Conservation (phyloP, 1,139 yeast genomes). For the Yamadazyma siamensis region DNA sequence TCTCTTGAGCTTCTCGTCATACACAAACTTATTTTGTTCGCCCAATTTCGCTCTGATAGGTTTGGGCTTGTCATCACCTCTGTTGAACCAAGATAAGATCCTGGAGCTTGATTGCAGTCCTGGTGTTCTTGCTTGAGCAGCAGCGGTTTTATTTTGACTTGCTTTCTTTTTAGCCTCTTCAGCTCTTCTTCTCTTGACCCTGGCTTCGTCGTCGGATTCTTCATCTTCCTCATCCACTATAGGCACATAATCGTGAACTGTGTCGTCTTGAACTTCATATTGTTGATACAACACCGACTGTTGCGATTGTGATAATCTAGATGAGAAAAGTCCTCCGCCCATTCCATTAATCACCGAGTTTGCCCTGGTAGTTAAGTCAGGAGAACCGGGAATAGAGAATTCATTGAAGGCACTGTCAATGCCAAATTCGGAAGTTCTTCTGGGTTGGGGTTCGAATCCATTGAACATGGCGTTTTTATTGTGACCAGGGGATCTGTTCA, state of each 20-base stretch:
- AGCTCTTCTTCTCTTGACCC: constrained; percentile 10
- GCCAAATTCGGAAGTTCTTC: constrained; percentile 19
- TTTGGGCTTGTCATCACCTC: constrained; percentile 60
- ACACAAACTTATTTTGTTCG: constrained; percentile 68
- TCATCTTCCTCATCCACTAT: constrained; percentile 46
- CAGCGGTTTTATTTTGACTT: constrained; percentile 10
- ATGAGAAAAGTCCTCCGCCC: constrained; percentile 34
- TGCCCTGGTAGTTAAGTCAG: constrained; percentile 44
- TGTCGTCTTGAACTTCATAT: constrained; percentile 47
- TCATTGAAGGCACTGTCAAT: constrained; percentile 32
- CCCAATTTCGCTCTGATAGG: constrained; percentile 86
- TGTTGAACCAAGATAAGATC: constrained; percentile 53
- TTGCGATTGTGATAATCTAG: constrained; percentile 44
- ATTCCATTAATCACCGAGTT: constrained; percentile 44
- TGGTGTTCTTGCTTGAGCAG: constrained; percentile 9
- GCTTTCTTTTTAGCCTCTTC: constrained; percentile 13
- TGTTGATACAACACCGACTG: constrained; percentile 47
- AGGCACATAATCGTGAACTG: constrained; percentile 44
- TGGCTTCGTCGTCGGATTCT: constrained; percentile 29
- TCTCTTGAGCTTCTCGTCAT: constrained; percentile 78
- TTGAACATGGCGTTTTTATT: constrained; percentile 23
- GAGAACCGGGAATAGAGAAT: constrained; percentile 48
- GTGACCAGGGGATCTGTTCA: constrained; percentile 6
- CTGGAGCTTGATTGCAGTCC: constrained; percentile 19
- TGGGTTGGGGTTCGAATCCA: constrained; percentile 22